A percentile compares a stretch with the other conserved stretches of the same genome.
These are phyloP conservation scores for Eimeria praecox DNA, from an alignment of 169 alveolate genomes.

Conservation along the genomic window DNA sequence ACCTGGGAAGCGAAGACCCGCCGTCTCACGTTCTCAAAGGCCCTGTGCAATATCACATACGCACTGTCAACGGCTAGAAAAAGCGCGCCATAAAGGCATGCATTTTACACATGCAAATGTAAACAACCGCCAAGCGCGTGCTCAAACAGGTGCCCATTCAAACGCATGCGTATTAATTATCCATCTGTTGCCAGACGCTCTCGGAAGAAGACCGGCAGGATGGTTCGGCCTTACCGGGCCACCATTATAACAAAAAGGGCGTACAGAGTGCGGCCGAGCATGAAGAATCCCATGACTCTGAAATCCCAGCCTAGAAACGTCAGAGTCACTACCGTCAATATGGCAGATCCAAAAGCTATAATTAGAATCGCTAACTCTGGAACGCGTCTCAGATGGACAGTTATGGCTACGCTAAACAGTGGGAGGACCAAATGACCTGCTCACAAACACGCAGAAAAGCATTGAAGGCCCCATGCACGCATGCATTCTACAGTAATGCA, in stretches of 20 bases:
- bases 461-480: background rate
- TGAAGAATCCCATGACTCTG: conserved; percentile 9
- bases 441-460: background rate
- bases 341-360: conserved; percentile 10
- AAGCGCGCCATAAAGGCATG: background rate
- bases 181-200: background rate
- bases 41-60: conserved; percentile 32
- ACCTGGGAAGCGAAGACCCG: conserved; percentile 56
- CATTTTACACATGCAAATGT: background rate
- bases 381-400: conserved; percentile 53
- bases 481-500: background rate
- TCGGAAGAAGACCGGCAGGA: background rate
- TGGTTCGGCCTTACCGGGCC: conserved; percentile 31
- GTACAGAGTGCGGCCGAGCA: conserved; percentile 34
- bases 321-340: conserved; percentile 18
- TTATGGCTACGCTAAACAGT: conserved; percentile 37
- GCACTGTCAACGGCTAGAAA: background rate
- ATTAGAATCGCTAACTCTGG: conserved; percentile 29
- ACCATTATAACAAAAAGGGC: conserved; percentile 46
- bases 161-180: background rate
- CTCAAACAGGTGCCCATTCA: background rate
- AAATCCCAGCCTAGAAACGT: conserved; percentile 44
- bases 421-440: conserved; percentile 62
- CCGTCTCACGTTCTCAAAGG: conserved; percentile 63
- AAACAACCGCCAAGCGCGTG: background rate